phyloP scores from a whole-genome alignment of 345 rosid species.

The Streptanthus diversifolius region DNA sequence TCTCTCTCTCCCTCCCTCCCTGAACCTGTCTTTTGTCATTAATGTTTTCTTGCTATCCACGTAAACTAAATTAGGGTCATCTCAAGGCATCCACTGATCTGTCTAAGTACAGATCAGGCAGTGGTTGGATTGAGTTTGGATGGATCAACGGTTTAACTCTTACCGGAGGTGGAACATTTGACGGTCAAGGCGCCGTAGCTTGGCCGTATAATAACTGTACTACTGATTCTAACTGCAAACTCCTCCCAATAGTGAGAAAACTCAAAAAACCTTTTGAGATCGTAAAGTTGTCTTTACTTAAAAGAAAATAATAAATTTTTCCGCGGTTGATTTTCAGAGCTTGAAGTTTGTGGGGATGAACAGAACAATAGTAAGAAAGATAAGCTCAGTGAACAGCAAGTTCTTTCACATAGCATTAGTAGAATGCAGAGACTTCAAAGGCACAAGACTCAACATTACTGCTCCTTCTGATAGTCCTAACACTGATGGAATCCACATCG shows the following conservation, averaged over 20 bases:
- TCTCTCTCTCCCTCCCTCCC: background rate
- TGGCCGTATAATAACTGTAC: constrained; percentile 40
- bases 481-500: constrained; percentile 59
- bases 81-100: constrained; percentile 42
- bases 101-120: constrained; percentile 16
- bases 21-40: background rate
- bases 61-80: constrained; percentile 39
- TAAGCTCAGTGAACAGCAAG: constrained; percentile 60
- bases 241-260: constrained; percentile 45
- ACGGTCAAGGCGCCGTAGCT: constrained; percentile 54
- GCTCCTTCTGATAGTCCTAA: constrained; percentile 60
- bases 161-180: constrained; percentile 55
- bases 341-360: constrained; percentile 54
- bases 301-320: background rate
- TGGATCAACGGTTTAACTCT: constrained; percentile 37
- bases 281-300: background rate
- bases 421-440: constrained; percentile 50
- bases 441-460: constrained; percentile 35
- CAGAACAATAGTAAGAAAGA: constrained; percentile 39
- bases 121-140: constrained; percentile 47
- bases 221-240: constrained; percentile 29
- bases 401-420: constrained; percentile 61
- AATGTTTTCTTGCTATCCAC: constrained; percentile 20
- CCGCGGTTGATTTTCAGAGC: constrained; percentile 35
- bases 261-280: background rate